Evolutionary conservation across 495 filamentous ascomycete species (phyloP).

Genomic region (Bombardia bombarda): DNA sequence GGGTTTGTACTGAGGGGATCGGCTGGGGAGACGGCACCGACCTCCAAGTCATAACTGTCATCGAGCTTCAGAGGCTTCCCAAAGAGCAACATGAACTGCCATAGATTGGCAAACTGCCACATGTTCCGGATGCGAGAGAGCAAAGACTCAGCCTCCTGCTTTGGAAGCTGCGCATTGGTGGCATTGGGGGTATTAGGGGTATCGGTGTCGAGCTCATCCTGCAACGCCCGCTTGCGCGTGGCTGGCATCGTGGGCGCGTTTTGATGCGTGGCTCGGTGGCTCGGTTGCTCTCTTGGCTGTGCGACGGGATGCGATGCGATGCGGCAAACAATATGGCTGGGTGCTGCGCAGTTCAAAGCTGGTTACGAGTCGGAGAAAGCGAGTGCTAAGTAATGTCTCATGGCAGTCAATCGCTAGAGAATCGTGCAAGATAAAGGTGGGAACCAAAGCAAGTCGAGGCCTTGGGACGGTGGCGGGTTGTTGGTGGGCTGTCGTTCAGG

Average conservation of each 20-base stretch:
- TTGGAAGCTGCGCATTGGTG: conserved; percentile 15
- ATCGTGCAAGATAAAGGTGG: too few species aligned
- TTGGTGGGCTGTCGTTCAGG: not conserved
- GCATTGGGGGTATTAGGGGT: not conserved
- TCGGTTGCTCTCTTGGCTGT: too few species aligned
- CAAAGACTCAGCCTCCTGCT: conserved; percentile 36
- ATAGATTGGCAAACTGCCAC: conserved; percentile 94
- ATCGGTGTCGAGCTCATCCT: conserved; percentile 42
- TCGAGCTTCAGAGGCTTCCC: conserved; percentile 82
- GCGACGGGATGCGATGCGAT: not conserved
- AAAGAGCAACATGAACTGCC: conserved; percentile 88
- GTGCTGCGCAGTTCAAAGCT: too few species aligned
- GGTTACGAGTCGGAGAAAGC: too few species aligned
- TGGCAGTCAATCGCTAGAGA: too few species aligned
- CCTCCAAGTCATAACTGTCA: conserved; percentile 78
- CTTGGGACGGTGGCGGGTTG: not conserved
- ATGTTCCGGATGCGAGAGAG: conserved; percentile 70
- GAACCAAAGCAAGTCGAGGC: too few species aligned
- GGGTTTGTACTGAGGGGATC: too few species aligned
- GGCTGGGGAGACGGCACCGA: too few species aligned
- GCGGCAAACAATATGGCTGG: too few species aligned
- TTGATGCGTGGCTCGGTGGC: not conserved
- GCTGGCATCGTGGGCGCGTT: conserved; percentile 37
- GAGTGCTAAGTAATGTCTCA: too few species aligned
- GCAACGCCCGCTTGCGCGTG: conserved; percentile 61